Percentiles rank a stretch among this genome's conserved stretches.
phyloP scores from a whole-genome alignment of 352 stramenopile species.

The Phytophthora quininea region DNA sequence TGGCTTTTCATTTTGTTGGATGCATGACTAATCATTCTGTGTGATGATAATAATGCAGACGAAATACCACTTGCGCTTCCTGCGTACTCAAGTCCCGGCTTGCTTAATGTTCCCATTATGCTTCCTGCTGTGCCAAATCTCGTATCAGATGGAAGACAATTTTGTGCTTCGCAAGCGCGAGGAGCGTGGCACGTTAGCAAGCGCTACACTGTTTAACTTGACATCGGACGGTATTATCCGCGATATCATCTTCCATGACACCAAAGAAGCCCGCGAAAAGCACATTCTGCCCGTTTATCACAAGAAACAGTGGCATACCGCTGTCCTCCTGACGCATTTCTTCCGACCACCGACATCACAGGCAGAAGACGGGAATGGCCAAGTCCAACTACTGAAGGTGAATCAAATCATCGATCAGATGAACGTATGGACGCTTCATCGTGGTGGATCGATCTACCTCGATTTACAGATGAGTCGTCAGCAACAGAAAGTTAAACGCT shows the following conservation, averaged over 20 bases:
- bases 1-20: constrained; percentile 1
- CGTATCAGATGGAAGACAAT: constrained; percentile 89
- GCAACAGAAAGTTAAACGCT: constrained; percentile 81
- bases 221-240: constrained; percentile 88
- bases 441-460: constrained; percentile 84
- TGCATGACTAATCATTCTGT: constrained; percentile 19
- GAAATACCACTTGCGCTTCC: constrained; percentile 85
- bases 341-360: constrained; percentile 76
- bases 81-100: constrained; percentile 81
- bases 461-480: constrained; percentile 89
- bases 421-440: constrained; percentile 86
- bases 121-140: constrained; percentile 87
- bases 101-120: constrained; percentile 86
- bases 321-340: constrained; percentile 84
- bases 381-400: constrained; percentile 86
- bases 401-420: constrained; percentile 90
- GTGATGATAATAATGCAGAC: constrained; percentile 47
- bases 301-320: constrained; percentile 88
- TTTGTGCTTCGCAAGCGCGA: constrained; percentile 81
- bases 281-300: constrained; percentile 85
- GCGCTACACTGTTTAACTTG: constrained; percentile 83
- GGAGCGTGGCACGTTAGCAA: constrained; percentile 80
- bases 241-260: constrained; percentile 88
- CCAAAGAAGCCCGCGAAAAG: constrained; percentile 85
- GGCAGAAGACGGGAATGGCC: constrained; percentile 71